Base-by-base conservation (phyloP, 2,329 filamentous ascomycete species). In the Penicillium sp. region DNA sequence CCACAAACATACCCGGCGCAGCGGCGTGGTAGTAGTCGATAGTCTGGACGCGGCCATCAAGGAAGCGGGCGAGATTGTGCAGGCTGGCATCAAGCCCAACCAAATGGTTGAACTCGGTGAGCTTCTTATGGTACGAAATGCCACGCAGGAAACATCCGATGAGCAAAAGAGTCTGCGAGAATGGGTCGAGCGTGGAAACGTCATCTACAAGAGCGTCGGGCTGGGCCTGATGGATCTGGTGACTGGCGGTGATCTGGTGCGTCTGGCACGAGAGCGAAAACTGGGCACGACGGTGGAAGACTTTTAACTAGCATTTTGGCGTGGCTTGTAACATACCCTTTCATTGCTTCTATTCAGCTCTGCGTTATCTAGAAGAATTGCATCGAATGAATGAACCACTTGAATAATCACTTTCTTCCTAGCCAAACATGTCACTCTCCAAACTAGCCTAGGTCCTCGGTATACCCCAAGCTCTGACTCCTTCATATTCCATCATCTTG, bases 61-160 rank as follows among this genome's bases (percentile, higher is more conserved):
- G 61, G 90, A 96, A 67, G 89, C 92, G 0, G 93, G 93, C 0
- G 93, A 97, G 75, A 78, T 97, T 41, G 87, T 95, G 8, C 84
- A 90, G 59, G 90, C 90, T 0, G 86, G 85, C 0, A 76, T 97
- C 23, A 79, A 79, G 18, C 85, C 89, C 0, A 81, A 85, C 39
- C 87, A 95, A 61, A 81, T 97, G 3, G 89, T 96, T 0, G 93
- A 97, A 70, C 76, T 97, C 1, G 93, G 92, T 3, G 92, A 97
- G 67, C 76, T 97, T 41, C 72, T 87, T 54, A 86, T 86, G 82
- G 71, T 86, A 61, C 82, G 81, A 65, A 71, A 79, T 40, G 80
- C 83, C 46, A 78, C 78, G 2, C 65, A 72, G 58, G 59, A 68
- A 2, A 52, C 55, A 18, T 62, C 72, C 23, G 67, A 73, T 17